phyloP scores from a whole-genome alignment of 148 eudicot species.

The Rhododendron simsii region DNA sequence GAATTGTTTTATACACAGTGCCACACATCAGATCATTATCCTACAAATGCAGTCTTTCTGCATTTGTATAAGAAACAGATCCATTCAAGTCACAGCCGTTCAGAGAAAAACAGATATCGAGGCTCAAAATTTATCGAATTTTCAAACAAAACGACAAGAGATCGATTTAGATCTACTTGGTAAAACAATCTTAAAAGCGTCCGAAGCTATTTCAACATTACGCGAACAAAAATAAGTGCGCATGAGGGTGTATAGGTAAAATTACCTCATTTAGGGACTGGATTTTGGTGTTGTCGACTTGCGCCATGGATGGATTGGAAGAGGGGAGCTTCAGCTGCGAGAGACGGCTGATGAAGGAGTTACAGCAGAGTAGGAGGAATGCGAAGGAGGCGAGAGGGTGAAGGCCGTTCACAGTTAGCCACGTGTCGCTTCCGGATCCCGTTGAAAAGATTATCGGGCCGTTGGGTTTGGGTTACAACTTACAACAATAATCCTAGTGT shows the following conservation, averaged over 20 bases:
- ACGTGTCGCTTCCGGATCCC: background rate
- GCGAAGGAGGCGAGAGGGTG: background rate
- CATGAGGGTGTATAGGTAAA: background rate
- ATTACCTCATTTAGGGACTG: constrained; percentile 28
- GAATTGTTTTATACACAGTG: background rate
- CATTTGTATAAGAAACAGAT: background rate
- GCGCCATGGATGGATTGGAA: constrained; percentile 26
- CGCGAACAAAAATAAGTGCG: background rate
- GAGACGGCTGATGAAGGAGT: background rate
- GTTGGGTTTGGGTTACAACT: background rate
- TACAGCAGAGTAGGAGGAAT: background rate
- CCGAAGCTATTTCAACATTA: background rate
- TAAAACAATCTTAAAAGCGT: background rate
- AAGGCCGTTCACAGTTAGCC: background rate
- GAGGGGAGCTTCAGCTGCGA: constrained; percentile 8
- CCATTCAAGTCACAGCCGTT: background rate
- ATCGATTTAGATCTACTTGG: background rate
- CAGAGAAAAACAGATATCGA: background rate
- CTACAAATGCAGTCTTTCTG: background rate
- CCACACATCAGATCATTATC: background rate
- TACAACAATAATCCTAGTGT: background rate
- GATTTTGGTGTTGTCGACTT: constrained; percentile 11
- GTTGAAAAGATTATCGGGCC: background rate
- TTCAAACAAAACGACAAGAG: background rate
- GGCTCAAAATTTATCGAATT: background rate